These are phyloP conservation scores for Xylaria sp. DNA, from an alignment of 2,329 filamentous ascomycete genomes.

Conservation along the genomic window DNA sequence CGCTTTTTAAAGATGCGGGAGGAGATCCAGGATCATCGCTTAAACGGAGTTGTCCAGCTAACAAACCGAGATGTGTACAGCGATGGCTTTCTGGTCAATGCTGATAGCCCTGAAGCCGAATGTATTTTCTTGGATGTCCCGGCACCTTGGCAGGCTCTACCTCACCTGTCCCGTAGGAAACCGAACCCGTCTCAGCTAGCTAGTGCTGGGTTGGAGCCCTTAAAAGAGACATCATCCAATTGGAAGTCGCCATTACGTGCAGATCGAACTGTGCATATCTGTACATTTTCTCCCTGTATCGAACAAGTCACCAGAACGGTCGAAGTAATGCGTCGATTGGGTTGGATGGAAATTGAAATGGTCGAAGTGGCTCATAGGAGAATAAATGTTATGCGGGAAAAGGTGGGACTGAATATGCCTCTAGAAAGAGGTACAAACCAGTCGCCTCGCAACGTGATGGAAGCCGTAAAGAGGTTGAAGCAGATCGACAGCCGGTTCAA, in stretches of 20 bases:
- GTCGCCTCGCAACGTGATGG: constrained; percentile 77
- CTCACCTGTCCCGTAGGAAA: constrained; percentile 73
- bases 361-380: constrained; percentile 85
- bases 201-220: constrained; percentile 36
- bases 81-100: constrained; percentile 74
- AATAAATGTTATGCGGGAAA: constrained; percentile 84
- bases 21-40: constrained; percentile 75
- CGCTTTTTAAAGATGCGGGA: constrained; percentile 75
- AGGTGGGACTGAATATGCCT: constrained; percentile 74
- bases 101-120: constrained; percentile 70
- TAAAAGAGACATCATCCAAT: constrained; percentile 40
- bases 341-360: constrained; percentile 94
- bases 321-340: constrained; percentile 79
- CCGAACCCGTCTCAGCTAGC: constrained; percentile 49
- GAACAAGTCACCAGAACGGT: constrained; percentile 94
- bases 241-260: constrained; percentile 76
- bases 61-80: constrained; percentile 84
- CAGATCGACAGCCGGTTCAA: constrained; percentile 77
- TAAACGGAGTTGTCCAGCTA: constrained; percentile 74
- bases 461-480: constrained; percentile 78
- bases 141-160: constrained; percentile 82
- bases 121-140: constrained; percentile 84
- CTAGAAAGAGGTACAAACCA: constrained; percentile 78
- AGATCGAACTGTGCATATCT: constrained; percentile 78
- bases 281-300: constrained; percentile 96